Evolutionary conservation across 306 rosid genomes (phyloP), one percentile per base, ranked within the genome.

Genomic region (Lathyrus oleraceus): DNA sequence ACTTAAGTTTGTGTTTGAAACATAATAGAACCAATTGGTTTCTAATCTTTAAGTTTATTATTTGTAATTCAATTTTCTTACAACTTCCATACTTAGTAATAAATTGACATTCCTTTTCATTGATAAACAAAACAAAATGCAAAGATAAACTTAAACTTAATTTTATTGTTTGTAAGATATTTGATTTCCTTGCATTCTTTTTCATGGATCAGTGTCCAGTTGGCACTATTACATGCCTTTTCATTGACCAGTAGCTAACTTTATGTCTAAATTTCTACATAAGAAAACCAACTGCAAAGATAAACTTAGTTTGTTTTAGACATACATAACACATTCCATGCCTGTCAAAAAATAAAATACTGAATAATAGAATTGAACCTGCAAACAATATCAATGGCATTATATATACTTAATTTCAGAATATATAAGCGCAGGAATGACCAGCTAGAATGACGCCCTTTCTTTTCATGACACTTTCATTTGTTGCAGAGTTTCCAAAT

Each of bases 231-330:
- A 42, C 14, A 42, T 11, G 47, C n/a, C 45, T 40, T 40, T 40
- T 45, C 52, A n/a, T 45, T 45, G 19, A 45, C 52, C 52, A n/a
- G 52, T n/a, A 47, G 53, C 53, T n/a, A 47, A 47, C 53, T 15
- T 15, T n/a, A 12, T 43, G 25, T 69, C 56, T 23, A 40, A 10
- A 69, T 8, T 12, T 69, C 57, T 30, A 52, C 5, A 45, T 15
- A 25, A 40, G 40, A 57, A 16, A 60, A 13, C 32, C 53, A 19
- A 39, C 5, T 56, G 51, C 53, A 38, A 62, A 53, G 35, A 49
- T 57, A 30, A 61, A 53, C 56, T 16, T 40, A 42, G 23, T 64
- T 71, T 76, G 38, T 40, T 43, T 14, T 54, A 51, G 38, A 52
- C 63, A 36, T 35, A n/a, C 48, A 43, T 43, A 16, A 54, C 73